phyloP scores from a whole-genome alignment of 306 rosid genomes.

The Corylus avellana region DNA sequence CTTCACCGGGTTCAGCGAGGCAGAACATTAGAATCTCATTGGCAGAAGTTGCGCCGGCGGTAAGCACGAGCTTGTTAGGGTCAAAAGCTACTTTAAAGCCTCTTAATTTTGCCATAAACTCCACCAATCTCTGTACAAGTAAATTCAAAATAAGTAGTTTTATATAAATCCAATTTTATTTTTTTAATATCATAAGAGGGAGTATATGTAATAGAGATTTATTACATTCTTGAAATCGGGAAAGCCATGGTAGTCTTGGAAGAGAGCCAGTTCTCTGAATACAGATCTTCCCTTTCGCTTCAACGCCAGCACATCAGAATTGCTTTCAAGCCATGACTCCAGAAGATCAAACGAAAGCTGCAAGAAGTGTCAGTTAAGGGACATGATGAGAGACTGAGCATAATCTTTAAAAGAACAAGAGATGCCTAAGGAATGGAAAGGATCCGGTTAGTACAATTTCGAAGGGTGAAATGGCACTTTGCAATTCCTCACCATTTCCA shows the following conservation, averaged over 20 bases:
- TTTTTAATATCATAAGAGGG: not conserved
- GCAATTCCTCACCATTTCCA: no score
- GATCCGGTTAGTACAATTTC: no score
- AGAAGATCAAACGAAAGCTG: conserved; percentile 76
- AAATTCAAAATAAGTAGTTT: not conserved
- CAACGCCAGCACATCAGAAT: conserved; percentile 55
- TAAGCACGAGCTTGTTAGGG: conserved; percentile 62
- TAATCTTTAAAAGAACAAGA: no score
- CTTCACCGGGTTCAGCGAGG: conserved; percentile 79
- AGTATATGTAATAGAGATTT: not conserved
- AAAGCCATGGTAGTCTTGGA: conserved; percentile 87
- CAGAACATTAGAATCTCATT: conserved; percentile 89
- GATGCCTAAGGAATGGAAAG: no score
- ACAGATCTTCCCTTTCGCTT: conserved; percentile 54
- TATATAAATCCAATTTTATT: no score
- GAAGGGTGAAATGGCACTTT: no score
- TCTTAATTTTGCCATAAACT: conserved; percentile 64
- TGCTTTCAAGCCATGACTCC: conserved; percentile 63
- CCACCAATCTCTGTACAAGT: conserved; percentile 52
- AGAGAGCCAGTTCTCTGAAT: conserved; percentile 77
- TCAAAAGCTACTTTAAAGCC: conserved; percentile 51
- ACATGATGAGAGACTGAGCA: not conserved
- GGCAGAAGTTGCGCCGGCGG: conserved; percentile 87
- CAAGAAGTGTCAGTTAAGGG: conserved; percentile 17
- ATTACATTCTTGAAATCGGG: conserved; percentile 72